Evolutionary conservation across 306 rosid genomes (phyloP).

Genomic region (cucumber (Cucumis sativus)): DNA sequence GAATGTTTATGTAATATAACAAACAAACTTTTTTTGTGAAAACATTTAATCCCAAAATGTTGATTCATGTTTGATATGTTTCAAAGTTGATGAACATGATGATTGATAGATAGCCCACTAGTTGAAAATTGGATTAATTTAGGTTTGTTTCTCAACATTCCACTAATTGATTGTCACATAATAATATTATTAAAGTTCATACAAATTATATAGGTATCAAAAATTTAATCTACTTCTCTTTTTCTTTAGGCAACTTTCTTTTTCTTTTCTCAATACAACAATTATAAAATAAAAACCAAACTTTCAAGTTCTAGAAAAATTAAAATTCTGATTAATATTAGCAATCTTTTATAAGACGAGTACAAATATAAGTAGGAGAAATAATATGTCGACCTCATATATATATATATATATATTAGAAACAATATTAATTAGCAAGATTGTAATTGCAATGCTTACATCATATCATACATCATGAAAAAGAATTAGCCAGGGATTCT

Average conservation of each 20-base stretch:
- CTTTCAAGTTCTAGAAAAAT: too few species aligned
- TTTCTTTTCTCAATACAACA: too few species aligned
- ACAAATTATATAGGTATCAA: background rate
- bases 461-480: background rate
- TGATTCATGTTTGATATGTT: background rate
- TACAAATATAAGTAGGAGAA: too few species aligned
- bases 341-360: too few species aligned
- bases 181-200: background rate
- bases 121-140: background rate
- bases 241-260: too few species aligned
- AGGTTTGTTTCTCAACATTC: background rate
- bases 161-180: background rate
- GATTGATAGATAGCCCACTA: background rate
- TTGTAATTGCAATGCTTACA: too few species aligned
- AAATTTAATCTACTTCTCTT: too few species aligned
- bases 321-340: too few species aligned
- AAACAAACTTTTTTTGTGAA: background rate
- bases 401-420: too few species aligned
- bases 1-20: background rate
- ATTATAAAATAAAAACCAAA: too few species aligned
- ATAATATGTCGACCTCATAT: too few species aligned
- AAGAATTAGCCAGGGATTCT: background rate
- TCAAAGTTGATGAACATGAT: background rate
- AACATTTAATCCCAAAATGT: background rate
- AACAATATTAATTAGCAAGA: too few species aligned